Evolutionary conservation across 2,329 filamentous ascomycete genomes (phyloP).

Genomic region (Cercospora citrullina): DNA sequence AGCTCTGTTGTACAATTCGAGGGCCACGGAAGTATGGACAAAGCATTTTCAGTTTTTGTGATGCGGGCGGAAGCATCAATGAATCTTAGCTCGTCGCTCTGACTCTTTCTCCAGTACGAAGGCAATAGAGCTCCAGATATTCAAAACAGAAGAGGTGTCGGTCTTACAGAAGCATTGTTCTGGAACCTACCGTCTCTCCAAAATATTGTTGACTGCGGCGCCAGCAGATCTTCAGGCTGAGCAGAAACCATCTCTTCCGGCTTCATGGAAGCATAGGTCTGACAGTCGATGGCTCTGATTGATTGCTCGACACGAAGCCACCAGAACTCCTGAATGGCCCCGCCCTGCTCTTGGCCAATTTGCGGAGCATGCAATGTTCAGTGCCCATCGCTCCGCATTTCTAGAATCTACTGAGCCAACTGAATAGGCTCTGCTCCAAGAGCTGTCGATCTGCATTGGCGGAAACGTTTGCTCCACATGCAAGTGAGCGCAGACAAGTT

Average conservation of each 20-base stretch:
- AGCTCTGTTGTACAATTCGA: neutral
- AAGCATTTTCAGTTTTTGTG: neutral
- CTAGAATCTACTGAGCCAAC: neutral
- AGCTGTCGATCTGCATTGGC: neutral
- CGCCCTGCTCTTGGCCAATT: neutral
- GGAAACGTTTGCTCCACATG: slow-evolving; percentile 6
- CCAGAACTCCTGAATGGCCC: neutral
- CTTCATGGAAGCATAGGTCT: neutral
- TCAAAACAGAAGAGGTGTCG: neutral
- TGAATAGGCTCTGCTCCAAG: neutral
- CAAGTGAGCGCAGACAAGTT: slow-evolving; percentile 3
- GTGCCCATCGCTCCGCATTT: neutral
- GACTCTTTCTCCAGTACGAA: neutral
- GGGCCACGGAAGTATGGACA: neutral
- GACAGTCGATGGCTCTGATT: neutral
- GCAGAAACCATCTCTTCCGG: no score
- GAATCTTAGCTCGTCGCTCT: neutral
- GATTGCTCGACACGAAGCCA: neutral
- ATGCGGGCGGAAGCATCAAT: neutral
- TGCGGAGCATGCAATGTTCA: neutral
- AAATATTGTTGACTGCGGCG: neutral
- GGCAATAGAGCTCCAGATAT: neutral
- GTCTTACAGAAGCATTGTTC: neutral
- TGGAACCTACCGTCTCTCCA: neutral
- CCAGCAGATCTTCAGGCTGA: neutral